Conservation (phyloP, 208 protist species). For the Lotmaria passim region DNA sequence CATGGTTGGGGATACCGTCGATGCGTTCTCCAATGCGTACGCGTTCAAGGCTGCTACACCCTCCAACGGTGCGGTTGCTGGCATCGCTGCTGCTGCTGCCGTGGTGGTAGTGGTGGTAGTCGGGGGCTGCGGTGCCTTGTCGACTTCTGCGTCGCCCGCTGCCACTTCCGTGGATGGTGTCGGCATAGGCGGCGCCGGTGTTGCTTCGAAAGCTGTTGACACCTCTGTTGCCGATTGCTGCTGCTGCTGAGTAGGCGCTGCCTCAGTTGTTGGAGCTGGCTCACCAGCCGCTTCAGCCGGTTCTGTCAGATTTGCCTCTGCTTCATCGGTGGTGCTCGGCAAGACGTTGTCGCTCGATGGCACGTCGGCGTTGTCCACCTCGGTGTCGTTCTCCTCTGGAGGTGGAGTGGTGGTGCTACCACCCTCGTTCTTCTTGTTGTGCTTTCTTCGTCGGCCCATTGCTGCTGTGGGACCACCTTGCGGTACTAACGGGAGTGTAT, state of each 20-base stretch:
- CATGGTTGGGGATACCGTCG: neutral
- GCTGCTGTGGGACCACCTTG: neutral
- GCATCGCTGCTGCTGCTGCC: neutral
- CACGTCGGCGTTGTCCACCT: slow-evolving; percentile 5
- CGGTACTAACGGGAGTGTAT: no score
- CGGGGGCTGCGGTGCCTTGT: no score
- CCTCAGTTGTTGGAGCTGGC: no score
- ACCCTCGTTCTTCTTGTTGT: slow-evolving; percentile 5
- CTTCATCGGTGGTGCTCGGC: neutral
- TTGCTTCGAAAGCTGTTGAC: no score
- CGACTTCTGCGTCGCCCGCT: no score
- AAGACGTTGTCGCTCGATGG: no score
- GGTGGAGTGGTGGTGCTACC: neutral
- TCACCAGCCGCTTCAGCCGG: no score
- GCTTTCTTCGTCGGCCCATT: slow-evolving; percentile 14
- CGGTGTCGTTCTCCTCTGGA: neutral
- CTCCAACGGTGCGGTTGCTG: neutral
- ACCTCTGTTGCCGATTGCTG: no score
- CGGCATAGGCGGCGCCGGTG: no score
- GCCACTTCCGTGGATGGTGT: no score
- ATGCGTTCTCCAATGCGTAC: slow-evolving; percentile 27
- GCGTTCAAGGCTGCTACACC: slow-evolving; percentile 38
- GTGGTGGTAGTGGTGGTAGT: neutral
- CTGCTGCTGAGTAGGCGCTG: no score
- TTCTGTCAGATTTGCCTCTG: no score